A percentile compares a stretch with the other conserved stretches of the same genome.
Conservation (phyloP, 2,329 filamentous ascomycete species). For the Colletotrichum filicis region DNA sequence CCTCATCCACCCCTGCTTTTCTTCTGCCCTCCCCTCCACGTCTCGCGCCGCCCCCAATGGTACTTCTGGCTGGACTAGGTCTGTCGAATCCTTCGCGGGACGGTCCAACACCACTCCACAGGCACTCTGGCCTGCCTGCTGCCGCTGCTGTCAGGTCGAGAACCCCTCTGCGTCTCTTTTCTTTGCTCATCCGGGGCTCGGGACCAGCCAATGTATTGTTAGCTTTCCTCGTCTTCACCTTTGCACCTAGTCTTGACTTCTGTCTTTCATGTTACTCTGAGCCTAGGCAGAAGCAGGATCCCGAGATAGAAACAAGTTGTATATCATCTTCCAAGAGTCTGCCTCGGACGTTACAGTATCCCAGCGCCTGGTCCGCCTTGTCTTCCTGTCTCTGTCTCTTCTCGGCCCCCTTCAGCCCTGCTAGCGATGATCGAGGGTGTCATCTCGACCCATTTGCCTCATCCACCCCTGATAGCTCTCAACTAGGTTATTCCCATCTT, state of each 20-base stretch:
- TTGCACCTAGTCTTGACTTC: not conserved
- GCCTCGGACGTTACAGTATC: not conserved
- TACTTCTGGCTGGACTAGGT: conserved; percentile 13
- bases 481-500: conserved; percentile 12
- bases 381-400: not conserved
- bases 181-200: not conserved
- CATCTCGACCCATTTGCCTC: conserved; percentile 3
- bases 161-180: not conserved
- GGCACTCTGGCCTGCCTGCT: not conserved
- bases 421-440: conserved; percentile 6
- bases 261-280: not conserved
- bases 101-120: conserved; percentile 16
- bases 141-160: not conserved
- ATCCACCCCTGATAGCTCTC: conserved; percentile 2
- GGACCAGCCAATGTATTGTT: not conserved
- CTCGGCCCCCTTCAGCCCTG: not conserved
- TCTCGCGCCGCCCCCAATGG: conserved; percentile 30
- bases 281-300: conserved; percentile 5
- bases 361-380: not conserved
- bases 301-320: not conserved
- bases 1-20: not conserved
- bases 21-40: not conserved
- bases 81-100: conserved; percentile 25
- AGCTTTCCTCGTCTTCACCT: not conserved
- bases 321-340: conserved; percentile 7